Conservation (phyloP, 257 asterid genomes). For the Primulina huaijiensis region DNA sequence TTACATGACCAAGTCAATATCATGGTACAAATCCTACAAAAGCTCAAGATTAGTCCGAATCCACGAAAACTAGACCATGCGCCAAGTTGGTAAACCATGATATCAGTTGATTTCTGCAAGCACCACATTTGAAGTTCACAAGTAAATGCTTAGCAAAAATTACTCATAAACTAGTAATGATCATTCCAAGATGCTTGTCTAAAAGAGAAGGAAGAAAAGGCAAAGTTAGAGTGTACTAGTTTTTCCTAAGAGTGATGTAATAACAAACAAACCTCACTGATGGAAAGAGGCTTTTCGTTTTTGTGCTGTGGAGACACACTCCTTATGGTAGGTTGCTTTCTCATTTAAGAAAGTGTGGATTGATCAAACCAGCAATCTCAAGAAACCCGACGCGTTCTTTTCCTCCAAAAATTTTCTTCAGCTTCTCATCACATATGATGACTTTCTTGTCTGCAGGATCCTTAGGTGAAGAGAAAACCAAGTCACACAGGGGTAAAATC, state of each 20-base stretch:
- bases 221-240: constrained; percentile 22
- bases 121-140: background rate
- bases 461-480: constrained; percentile 31
- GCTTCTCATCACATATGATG: constrained; percentile 83
- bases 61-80: background rate
- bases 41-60: background rate
- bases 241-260: constrained; percentile 27
- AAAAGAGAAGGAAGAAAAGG: background rate
- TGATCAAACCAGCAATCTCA: constrained; percentile 85
- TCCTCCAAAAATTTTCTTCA: constrained; percentile 68
- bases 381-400: constrained; percentile 85
- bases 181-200: background rate
- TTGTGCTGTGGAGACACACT: constrained; percentile 18
- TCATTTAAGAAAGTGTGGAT: constrained; percentile 72
- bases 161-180: background rate
- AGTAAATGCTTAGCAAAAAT: background rate
- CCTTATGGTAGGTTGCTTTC: constrained; percentile 19
- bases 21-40: background rate
- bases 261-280: constrained; percentile 32
- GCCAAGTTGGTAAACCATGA: background rate
- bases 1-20: background rate
- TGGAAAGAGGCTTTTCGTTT: constrained; percentile 27
- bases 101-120: background rate
- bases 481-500: background rate
- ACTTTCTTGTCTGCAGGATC: constrained; percentile 84